Evolutionary conservation across 768 basidiomycete species (phyloP).

Genomic region (Podaxis sp.): DNA sequence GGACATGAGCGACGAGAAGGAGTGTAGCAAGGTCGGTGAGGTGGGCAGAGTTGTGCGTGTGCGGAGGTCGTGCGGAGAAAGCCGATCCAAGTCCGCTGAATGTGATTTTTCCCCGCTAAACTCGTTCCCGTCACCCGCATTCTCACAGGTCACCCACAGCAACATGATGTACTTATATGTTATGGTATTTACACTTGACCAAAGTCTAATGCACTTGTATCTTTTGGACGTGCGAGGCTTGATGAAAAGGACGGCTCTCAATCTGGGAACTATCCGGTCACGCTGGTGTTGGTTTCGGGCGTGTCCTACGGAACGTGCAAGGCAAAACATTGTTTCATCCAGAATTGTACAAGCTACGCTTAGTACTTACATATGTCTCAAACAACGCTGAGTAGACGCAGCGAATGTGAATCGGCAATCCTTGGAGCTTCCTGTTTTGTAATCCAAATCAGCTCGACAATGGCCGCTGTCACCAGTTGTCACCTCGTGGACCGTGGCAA

Average conservation of each 20-base stretch:
- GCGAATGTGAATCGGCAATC: not conserved
- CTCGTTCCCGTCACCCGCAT: not conserved
- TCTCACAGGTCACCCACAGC: not conserved
- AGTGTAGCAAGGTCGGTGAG: conserved; percentile 1
- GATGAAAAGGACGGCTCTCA: too few relatives aligned
- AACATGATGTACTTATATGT: too few relatives aligned
- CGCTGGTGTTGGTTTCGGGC: too few relatives aligned
- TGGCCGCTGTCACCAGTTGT: not conserved
- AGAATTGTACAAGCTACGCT: too few relatives aligned
- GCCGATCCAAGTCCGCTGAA: conserved; percentile 16
- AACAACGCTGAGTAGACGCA: too few relatives aligned
- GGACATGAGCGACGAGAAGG: conserved; percentile 44
- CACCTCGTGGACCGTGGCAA: conserved; percentile 14
- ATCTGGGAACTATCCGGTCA: too few relatives aligned
- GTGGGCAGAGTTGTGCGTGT: not conserved
- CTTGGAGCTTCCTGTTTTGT: not conserved
- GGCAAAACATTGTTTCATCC: too few relatives aligned
- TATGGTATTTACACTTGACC: not conserved
- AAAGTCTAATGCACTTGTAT: too few relatives aligned
- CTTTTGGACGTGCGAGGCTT: too few relatives aligned
- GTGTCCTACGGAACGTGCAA: too few relatives aligned
- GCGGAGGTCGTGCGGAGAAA: conserved; percentile 13
- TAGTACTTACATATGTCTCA: too few relatives aligned
- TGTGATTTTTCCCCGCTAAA: conserved; percentile 22
- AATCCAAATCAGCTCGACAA: not conserved